Percentiles rank a stretch among this genome's conserved stretches.
Evolutionary conservation across 495 filamentous ascomycete species (phyloP).

Genomic region (Podospora bellae-mahoneyi): DNA sequence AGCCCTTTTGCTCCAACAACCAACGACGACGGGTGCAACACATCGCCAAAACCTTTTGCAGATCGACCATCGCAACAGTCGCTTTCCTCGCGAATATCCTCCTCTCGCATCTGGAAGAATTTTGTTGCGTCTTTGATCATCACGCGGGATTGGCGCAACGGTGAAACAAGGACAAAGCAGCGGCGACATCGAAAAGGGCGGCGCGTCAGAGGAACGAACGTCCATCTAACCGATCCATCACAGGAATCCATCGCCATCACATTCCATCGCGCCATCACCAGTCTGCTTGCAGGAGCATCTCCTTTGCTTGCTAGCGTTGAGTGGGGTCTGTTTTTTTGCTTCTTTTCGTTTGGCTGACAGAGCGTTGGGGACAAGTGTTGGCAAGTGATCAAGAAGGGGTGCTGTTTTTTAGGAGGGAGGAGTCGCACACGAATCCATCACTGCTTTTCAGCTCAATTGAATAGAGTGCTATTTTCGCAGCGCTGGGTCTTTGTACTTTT

Average conservation of each 20-base stretch:
- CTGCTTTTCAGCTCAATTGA: conserved; percentile 29
- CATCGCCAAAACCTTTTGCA: not conserved
- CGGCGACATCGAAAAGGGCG: not conserved
- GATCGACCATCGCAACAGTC: not conserved
- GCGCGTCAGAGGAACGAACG: not conserved
- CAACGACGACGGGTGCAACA: not conserved
- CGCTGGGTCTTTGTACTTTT: conserved; percentile 40
- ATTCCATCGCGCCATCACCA: not conserved
- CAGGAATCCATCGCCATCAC: conserved; percentile 9
- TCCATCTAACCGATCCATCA: not conserved
- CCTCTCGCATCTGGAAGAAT: not conserved
- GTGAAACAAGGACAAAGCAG: not conserved
- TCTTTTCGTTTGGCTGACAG: conserved; percentile 19
- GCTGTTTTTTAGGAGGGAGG: conserved; percentile 25
- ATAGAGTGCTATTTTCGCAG: conserved; percentile 25
- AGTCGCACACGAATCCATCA: conserved; percentile 16
- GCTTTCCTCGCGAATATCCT: not conserved
- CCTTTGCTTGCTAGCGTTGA: not conserved
- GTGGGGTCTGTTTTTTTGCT: conserved; percentile 13
- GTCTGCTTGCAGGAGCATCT: conserved; percentile 9
- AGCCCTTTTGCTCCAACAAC: conserved; percentile 1
- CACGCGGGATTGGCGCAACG: not conserved
- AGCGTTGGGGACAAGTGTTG: conserved; percentile 27
- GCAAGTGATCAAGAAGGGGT: conserved; percentile 25
- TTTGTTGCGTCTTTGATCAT: not conserved